Base-by-base conservation (phyloP, 768 basidiomycete species). In the Lentinula lateritia region DNA sequence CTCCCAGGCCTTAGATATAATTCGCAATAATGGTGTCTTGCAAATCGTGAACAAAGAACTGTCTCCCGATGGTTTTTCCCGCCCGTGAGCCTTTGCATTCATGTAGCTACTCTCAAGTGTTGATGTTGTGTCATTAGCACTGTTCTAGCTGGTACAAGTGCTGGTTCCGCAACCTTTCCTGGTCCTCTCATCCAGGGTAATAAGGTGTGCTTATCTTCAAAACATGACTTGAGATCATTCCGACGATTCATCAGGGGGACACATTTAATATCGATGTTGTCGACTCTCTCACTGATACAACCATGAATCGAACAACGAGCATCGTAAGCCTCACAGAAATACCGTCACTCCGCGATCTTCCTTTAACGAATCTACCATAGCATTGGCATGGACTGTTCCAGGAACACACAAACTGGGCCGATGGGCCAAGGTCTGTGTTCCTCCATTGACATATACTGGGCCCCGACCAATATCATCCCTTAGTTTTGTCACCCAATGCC, bases 401-500 rank as follows among this genome's bases (percentile, higher is more conserved):
- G 50, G 62, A 64, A 13, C 48, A 63, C 12, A 69, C 68, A 2
- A 69, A 64, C 16, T 66, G 61, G 42, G 68, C 59, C 6, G 73
- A 74, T 35, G 73, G 73, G 1, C 62, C 64, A 7, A 64, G 55
- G 55, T 43, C 13, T 66, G 1, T 71, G 50, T 42, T 58, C 1
- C 8, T 41, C 50, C 6, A 12, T 41, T 23, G 16, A 16, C 16
- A 41, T n/a, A 50, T 13, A 36, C 32, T 10, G 39, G 52, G 18
- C 36, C 15, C 23, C 6, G 1, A n/a, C 28, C 39, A 2, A 48
- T 28, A 23, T 48, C 20, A 3, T 50, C 6, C 16, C 32, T 6
- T 34, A 56, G 23, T 13, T 65, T 71, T 48, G 72, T 82, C 1
- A 80, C 75, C 13, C 81, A 83, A 63, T 83, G 82, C 64, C 81